Evolutionary conservation across 805 yeast genomes (phyloP).

Genomic region (Saturnispora sekii): DNA sequence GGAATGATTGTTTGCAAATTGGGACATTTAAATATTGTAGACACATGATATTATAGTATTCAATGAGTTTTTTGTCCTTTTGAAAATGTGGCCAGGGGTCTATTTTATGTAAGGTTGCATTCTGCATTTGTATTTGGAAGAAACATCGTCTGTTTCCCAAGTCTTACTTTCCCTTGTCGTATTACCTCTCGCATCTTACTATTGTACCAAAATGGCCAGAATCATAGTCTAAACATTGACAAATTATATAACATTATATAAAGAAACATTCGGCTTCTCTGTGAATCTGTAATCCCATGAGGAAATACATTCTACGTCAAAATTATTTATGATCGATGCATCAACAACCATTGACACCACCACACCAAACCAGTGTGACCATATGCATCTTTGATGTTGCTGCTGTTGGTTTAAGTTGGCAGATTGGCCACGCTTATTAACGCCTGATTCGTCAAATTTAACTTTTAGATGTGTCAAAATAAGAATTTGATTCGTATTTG

Average conservation of each 20-base stretch:
- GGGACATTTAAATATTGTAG: conserved; percentile 41
- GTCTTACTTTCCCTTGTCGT: too few species aligned
- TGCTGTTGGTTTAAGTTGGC: conserved; percentile 36
- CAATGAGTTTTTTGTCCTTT: conserved; percentile 4
- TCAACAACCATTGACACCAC: conserved; percentile 51
- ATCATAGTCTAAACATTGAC: too few species aligned
- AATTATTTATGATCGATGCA: conserved; percentile 31
- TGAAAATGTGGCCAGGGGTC: neutral
- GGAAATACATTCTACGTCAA: conserved; percentile 39
- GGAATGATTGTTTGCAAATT: conserved; percentile 33
- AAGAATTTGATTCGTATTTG: conserved; percentile 34
- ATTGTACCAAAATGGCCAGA: too few species aligned
- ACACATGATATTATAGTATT: conserved; percentile 1
- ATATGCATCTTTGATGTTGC: conserved; percentile 35
- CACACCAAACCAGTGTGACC: conserved; percentile 69
- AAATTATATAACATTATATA: conserved; percentile 16
- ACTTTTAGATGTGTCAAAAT: conserved; percentile 48
- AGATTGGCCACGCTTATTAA: conserved; percentile 53
- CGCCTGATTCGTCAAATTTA: conserved; percentile 68
- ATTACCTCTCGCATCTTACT: too few species aligned
- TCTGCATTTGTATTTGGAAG: too few species aligned
- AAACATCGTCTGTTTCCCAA: too few species aligned
- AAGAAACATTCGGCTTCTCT: conserved; percentile 47
- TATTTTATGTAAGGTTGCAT: too few species aligned
- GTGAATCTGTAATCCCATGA: conserved; percentile 60